Conservation (phyloP, 164 flowering plant genomes). For the Sextonia rubra region DNA sequence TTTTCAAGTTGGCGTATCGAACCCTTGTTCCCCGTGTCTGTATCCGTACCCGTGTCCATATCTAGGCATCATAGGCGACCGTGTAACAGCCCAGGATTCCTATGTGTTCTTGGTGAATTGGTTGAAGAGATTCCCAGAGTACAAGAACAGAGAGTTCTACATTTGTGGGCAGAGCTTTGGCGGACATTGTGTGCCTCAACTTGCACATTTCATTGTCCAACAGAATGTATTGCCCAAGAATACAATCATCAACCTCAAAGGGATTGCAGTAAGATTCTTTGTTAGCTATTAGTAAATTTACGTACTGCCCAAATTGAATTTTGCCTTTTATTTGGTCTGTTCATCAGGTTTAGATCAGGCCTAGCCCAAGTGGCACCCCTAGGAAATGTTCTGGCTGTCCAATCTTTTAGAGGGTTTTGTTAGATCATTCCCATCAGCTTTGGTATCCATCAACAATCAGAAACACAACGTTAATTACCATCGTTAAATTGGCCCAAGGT, state of each 20-base stretch:
- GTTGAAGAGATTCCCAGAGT: constrained; percentile 73
- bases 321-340: too few relatives aligned
- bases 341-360: too few relatives aligned
- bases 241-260: constrained; percentile 49
- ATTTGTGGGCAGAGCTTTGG: constrained; percentile 76
- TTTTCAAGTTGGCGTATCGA: too few relatives aligned
- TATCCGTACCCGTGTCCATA: too few relatives aligned
- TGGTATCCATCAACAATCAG: not conserved
- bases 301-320: too few relatives aligned
- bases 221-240: constrained; percentile 35
- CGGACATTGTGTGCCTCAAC: constrained; percentile 69
- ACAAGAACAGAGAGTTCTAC: constrained; percentile 56
- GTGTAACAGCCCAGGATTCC: constrained; percentile 44
- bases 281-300: not conserved
- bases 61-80: too few relatives aligned
- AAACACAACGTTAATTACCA: too few relatives aligned
- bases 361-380: too few relatives aligned
- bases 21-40: too few relatives aligned
- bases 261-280: constrained; percentile 34
- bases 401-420: too few relatives aligned
- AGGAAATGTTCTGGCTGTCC: too few relatives aligned
- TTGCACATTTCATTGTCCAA: constrained; percentile 52
- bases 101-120: constrained; percentile 57
- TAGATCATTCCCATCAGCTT: not conserved
- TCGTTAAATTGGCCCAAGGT: too few relatives aligned